Conservation (phyloP, 2,329 filamentous ascomycete species). For the Cucurbitaria berberidis region DNA sequence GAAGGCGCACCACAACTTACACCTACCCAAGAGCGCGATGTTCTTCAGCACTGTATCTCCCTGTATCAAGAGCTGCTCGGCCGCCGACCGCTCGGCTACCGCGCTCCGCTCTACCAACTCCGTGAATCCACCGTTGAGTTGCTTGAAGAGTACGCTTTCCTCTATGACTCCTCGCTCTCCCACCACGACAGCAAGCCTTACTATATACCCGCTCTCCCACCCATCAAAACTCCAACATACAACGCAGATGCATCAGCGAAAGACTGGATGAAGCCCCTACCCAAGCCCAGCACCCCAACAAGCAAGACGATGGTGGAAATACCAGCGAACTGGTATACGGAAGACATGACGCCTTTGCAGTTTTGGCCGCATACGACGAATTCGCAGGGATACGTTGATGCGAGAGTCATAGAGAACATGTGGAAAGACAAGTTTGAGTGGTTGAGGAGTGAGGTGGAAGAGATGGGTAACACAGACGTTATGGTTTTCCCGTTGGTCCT, state of each 20-base stretch:
- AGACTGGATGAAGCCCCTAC: slow-evolving; percentile 55
- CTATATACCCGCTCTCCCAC: slow-evolving; percentile 52
- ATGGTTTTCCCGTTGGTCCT: slow-evolving; percentile 60
- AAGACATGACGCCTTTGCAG: slow-evolving; percentile 59
- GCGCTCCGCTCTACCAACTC: slow-evolving; percentile 60
- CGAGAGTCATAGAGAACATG: slow-evolving; percentile 63
- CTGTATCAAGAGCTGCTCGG: slow-evolving; percentile 54
- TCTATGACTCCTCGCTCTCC: slow-evolving; percentile 59
- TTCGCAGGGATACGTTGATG: slow-evolving; percentile 64
- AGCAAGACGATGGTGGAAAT: slow-evolving; percentile 53
- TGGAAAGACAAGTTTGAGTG: slow-evolving; percentile 67
- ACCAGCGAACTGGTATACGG: slow-evolving; percentile 59
- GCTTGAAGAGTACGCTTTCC: slow-evolving; percentile 57
- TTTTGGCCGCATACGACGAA: slow-evolving; percentile 57
- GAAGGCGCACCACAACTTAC: slow-evolving; percentile 57
- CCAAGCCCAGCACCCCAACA: slow-evolving; percentile 28
- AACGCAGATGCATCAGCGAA: slow-evolving; percentile 42
- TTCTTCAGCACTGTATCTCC: slow-evolving; percentile 56
- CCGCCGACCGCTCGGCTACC: slow-evolving; percentile 56
- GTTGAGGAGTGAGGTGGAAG: slow-evolving; percentile 51
- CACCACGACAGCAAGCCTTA: slow-evolving; percentile 60
- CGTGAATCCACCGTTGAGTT: slow-evolving; percentile 57
- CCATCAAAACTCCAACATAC: slow-evolving; percentile 53
- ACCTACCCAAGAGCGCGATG: slow-evolving; percentile 57
- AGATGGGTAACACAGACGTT: slow-evolving; percentile 41